A percentile compares a stretch with the other conserved stretches of the same genome.
Evolutionary conservation across 73 alveolate species (phyloP).

Genomic region (Durusdinium trenchii): DNA sequence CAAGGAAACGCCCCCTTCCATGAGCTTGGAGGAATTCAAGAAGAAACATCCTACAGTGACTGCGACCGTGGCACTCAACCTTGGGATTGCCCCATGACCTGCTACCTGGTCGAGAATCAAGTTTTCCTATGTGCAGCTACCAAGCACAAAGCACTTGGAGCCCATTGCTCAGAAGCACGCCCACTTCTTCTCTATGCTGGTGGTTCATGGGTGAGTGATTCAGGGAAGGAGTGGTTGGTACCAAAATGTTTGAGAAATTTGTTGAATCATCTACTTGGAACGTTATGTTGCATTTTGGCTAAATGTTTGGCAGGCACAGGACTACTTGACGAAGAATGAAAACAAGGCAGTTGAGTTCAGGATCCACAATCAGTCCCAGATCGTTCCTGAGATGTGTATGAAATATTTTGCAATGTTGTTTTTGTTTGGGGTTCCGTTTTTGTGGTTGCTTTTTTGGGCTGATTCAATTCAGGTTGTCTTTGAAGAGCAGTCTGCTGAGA

Average conservation of each 20-base stretch:
- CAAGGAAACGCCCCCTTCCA: background rate
- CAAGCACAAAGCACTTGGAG: background rate
- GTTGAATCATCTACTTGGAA: no score
- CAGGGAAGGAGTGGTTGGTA: conserved; percentile 6
- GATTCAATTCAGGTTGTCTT: conserved; percentile 65
- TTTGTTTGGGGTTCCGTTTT: no score
- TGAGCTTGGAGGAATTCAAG: background rate
- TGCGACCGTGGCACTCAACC: background rate
- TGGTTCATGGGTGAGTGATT: conserved; percentile 7
- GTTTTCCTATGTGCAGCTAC: background rate
- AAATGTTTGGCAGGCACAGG: no score
- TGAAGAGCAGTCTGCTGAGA: background rate
- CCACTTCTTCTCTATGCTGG: conserved; percentile 15
- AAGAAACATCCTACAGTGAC: background rate
- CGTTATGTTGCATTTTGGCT: no score
- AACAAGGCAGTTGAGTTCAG: no score
- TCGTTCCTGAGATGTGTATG: no score
- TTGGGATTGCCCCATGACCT: background rate
- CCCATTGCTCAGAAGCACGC: background rate
- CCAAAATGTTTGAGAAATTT: no score
- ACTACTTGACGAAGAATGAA: no score
- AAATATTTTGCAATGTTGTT: no score
- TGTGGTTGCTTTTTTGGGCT: no score
- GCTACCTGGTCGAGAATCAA: conserved; percentile 1
- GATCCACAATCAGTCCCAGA: no score